A percentile compares a stretch with the other conserved stretches of the same genome.
Conservation (phyloP, 371 early-diverging fungal species). For the Syncephalis plumigaleata region DNA sequence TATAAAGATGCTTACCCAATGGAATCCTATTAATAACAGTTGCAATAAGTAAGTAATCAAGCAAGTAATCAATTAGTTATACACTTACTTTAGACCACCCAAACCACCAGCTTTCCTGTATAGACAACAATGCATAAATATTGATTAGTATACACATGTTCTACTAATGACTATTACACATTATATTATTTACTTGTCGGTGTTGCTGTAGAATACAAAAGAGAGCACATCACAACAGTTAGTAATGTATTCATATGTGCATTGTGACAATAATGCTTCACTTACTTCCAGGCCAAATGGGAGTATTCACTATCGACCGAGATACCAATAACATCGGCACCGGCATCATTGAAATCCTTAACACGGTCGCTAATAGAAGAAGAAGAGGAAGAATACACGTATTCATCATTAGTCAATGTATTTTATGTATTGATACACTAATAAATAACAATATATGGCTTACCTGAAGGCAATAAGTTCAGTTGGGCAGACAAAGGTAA, state of each 20-base stretch:
- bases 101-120: constrained; percentile 82
- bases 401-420: not conserved
- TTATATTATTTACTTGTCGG: no score
- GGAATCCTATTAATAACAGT: constrained; percentile 2
- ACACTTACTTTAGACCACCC: constrained; percentile 52
- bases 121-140: constrained; percentile 12
- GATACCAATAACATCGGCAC: constrained; percentile 17
- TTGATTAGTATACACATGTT: no score
- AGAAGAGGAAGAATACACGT: not conserved
- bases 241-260: no score
- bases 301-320: constrained; percentile 36
- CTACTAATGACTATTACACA: no score
- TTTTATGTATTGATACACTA: not conserved
- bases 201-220: no score
- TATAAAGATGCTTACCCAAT: constrained; percentile 1
- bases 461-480: constrained; percentile 85
- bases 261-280: not conserved
- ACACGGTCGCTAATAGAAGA: constrained; percentile 16
- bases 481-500: constrained; percentile 65
- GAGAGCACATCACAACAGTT: no score
- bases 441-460: no score
- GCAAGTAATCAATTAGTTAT: no score
- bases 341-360: constrained; percentile 49
- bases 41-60: not conserved
- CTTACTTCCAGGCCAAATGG: constrained; percentile 44